Conservation (phyloP, 1,284 basidiomycete genomes). For the Somion occarium region DNA sequence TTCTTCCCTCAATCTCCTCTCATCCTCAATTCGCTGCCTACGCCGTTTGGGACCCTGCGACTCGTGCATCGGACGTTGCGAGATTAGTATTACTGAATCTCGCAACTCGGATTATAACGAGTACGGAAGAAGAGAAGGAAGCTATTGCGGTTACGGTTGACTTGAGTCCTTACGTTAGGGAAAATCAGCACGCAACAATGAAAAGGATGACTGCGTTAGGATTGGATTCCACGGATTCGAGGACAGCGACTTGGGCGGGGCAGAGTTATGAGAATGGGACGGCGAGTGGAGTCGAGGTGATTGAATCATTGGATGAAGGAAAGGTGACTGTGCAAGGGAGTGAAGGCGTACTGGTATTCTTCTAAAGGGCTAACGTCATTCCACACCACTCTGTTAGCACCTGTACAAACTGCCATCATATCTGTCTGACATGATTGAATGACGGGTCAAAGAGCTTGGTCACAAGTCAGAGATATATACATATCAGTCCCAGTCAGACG, state of each 20-base stretch:
- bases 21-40: slow-evolving; percentile 27
- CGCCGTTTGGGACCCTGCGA: slow-evolving; percentile 28
- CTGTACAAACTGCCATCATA: too few species aligned
- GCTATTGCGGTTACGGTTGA: slow-evolving; percentile 20
- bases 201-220: slow-evolving; percentile 30
- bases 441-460: too few species aligned
- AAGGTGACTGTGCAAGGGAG: slow-evolving; percentile 25
- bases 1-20: slow-evolving; percentile 18
- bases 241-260: slow-evolving; percentile 29
- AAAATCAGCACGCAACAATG: slow-evolving; percentile 14
- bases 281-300: slow-evolving; percentile 21
- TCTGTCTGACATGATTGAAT: too few species aligned
- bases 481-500: too few species aligned
- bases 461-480: too few species aligned
- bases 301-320: slow-evolving; percentile 21
- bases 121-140: slow-evolving; percentile 12
- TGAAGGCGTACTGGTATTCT: slow-evolving; percentile 30
- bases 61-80: slow-evolving; percentile 17
- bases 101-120: slow-evolving; percentile 20
- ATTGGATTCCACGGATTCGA: slow-evolving; percentile 27
- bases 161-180: slow-evolving; percentile 18
- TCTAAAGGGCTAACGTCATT: too few species aligned
- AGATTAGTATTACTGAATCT: slow-evolving; percentile 31
- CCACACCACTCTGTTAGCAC: too few species aligned
- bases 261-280: slow-evolving; percentile 29